phyloP scores from a whole-genome alignment of 345 rosid species.

The Rhodamnia argentea region DNA sequence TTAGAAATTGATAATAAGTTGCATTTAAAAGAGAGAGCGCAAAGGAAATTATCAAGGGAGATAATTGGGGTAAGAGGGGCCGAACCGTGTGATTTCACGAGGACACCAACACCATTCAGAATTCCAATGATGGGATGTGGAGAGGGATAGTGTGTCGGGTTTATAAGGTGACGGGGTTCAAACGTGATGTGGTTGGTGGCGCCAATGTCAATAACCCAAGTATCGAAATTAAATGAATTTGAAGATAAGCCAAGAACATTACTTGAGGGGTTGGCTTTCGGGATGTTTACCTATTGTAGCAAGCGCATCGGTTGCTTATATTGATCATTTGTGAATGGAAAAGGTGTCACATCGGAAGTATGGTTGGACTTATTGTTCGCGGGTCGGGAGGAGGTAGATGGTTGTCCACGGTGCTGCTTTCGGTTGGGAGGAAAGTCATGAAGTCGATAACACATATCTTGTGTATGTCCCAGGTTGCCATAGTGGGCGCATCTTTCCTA shows the following conservation, averaged over 20 bases:
- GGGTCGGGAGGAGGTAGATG: not conserved
- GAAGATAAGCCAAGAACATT: not conserved
- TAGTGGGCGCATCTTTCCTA: not conserved
- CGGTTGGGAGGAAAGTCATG: not conserved
- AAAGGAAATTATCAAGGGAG: not conserved
- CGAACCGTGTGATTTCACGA: not conserved
- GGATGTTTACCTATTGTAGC: not conserved
- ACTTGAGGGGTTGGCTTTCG: not conserved
- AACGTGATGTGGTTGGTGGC: not conserved
- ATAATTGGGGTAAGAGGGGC: not conserved
- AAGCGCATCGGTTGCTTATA: not conserved
- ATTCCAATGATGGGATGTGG: not conserved
- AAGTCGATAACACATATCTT: not conserved
- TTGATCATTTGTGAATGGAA: not conserved
- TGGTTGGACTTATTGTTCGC: not conserved
- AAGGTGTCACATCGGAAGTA: not conserved
- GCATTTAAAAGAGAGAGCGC: not conserved
- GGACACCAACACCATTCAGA: not conserved
- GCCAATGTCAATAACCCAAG: not conserved
- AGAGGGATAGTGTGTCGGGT: not conserved
- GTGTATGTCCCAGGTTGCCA: not conserved
- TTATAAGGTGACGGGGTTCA: not conserved
- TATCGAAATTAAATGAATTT: not conserved
- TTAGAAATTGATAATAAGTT: not conserved
- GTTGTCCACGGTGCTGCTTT: not conserved